phyloP scores from a whole-genome alignment of 2,329 filamentous ascomycete species.

The Beauveria australis region DNA sequence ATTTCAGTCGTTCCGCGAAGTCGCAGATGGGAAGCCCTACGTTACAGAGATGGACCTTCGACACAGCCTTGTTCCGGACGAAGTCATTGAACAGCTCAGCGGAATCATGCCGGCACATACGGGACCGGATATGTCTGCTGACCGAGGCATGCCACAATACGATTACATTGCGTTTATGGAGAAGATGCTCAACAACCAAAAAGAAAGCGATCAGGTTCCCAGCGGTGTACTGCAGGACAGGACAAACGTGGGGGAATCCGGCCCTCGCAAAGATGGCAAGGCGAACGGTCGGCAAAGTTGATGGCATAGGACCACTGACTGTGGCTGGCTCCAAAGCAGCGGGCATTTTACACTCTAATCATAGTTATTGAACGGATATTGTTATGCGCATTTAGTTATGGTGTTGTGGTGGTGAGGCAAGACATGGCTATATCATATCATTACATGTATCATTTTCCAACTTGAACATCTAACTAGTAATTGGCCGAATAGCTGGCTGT shows the following conservation, averaged over 20 bases:
- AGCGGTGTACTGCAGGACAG: conserved; percentile 27
- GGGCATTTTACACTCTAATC: not conserved
- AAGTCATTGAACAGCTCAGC: conserved; percentile 88
- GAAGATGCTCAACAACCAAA: conserved; percentile 54
- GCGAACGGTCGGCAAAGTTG: conserved; percentile 24
- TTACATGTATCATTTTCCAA: not conserved
- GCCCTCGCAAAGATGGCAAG: conserved; percentile 26
- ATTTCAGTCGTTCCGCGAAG: conserved; percentile 94
- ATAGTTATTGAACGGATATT: conserved; percentile 5
- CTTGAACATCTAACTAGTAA: not conserved
- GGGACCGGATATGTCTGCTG: conserved; percentile 78
- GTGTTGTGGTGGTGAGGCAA: conserved; percentile 6
- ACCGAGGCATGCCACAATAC: conserved; percentile 77
- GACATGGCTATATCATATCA: conserved; percentile 1
- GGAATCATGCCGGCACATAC: conserved; percentile 77
- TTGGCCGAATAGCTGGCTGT: not conserved
- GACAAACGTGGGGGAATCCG: conserved; percentile 23
- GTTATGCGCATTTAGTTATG: not conserved
- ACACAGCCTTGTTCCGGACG: conserved; percentile 90
- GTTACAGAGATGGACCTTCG: conserved; percentile 96
- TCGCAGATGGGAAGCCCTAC: conserved; percentile 97
- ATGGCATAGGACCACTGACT: not conserved
- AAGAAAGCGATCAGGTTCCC: conserved; percentile 20
- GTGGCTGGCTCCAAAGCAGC: not conserved
- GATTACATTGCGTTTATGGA: conserved; percentile 99